These are phyloP conservation scores for Macrophomina tecta DNA, from an alignment of 2,329 filamentous ascomycete species.

Conservation along the genomic window DNA sequence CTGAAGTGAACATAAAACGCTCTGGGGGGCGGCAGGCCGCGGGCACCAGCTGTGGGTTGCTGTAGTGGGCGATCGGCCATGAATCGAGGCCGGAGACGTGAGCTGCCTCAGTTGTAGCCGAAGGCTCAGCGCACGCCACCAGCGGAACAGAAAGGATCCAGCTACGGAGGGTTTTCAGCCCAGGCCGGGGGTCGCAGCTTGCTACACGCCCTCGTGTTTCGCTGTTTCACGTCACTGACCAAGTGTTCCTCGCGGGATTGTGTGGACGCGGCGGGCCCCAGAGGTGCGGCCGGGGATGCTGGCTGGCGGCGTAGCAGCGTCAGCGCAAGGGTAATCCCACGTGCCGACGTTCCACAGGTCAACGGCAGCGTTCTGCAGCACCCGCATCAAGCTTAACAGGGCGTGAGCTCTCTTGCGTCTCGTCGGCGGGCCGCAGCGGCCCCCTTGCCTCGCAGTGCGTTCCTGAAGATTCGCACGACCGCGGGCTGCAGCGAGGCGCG, in stretches of 20 bases:
- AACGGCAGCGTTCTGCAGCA: slow-evolving; percentile 22
- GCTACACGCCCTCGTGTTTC: background rate
- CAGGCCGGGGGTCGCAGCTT: background rate
- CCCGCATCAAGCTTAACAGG: slow-evolving; percentile 19
- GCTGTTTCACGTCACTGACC: slow-evolving; percentile 19
- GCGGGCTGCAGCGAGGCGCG: background rate
- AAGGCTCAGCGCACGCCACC: slow-evolving; percentile 6
- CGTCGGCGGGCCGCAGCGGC: slow-evolving; percentile 11
- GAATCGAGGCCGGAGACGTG: slow-evolving; percentile 5
- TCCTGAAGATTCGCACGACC: slow-evolving; percentile 19
- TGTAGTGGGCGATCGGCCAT: background rate
- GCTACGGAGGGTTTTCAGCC: slow-evolving; percentile 6
- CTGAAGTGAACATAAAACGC: background rate
- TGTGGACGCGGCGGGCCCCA: background rate
- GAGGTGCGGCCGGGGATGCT: slow-evolving; percentile 12
- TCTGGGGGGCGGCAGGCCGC: background rate
- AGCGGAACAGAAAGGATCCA: background rate
- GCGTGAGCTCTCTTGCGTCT: background rate
- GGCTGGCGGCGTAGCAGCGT: background rate
- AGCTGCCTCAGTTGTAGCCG: slow-evolving; percentile 13
- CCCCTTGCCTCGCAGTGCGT: slow-evolving; percentile 17
- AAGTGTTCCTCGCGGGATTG: slow-evolving; percentile 3
- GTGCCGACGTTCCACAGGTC: slow-evolving; percentile 19
- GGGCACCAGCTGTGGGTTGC: background rate
- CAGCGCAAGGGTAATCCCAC: slow-evolving; percentile 10